Evolutionary conservation across 148 eudicot species (phyloP), one percentile per base, ranked within the genome.

Genomic region (Chenopodium berlandieri): DNA sequence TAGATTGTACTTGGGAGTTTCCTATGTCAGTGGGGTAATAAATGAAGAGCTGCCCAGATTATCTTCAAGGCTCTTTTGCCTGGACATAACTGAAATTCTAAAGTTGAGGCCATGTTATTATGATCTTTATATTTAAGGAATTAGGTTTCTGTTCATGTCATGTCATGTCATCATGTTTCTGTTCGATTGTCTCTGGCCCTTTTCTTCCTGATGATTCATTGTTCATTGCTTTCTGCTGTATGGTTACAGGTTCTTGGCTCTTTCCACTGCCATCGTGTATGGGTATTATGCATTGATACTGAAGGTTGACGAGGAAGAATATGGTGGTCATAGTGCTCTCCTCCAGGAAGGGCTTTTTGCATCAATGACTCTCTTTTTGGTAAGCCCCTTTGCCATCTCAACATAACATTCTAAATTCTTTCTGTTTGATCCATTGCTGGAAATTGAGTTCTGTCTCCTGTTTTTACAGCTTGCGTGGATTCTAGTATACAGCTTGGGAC

Each of bases 311-410:
- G 99, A 94, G 87, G 98, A 96, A 89, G 99, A 96, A 12, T 94
- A 86, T 79, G 99, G 98, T 3, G 98, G 99, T 70, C 99, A 96
- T 74, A 97, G 95, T 56, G 91, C 99, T 79, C 95, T 96, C 68
- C 99, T 96, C 75, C 99, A 96, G 44, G 98, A 96, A 86, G 99
- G 99, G 22, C 94, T 96, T 64, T 96, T 96, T 82, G 98, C 97
- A 81, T 96, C 99, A 12, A 70, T 96, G 52, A 90, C 93, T 62
- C 92, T 96, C 74, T 96, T 96, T 88, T 88, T 96, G 99, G 98
- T 96, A 90, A 7, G 37, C 63, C 68, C 79, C 25, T n/a, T 74
- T 71, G 10, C 71, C 65, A 9, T 80, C 37, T 75, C 12, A 16
- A 25, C 84, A 40, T 54, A 56, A 27, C 31, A 44, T 25, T 79